These are phyloP conservation scores for Triglochin maritima DNA, from an alignment of 106 monocot species.

Conservation along the genomic window DNA sequence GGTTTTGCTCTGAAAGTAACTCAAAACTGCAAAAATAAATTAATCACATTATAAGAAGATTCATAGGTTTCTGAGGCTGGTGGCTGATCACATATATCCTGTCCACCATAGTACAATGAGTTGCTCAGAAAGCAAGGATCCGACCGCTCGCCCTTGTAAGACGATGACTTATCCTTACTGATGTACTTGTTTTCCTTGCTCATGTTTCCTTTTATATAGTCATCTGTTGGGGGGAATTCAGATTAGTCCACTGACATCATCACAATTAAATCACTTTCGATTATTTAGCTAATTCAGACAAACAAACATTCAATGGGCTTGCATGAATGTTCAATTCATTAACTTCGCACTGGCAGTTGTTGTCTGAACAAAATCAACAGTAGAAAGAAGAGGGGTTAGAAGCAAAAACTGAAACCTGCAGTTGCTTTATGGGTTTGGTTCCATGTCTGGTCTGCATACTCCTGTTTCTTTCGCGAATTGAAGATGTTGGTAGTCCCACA, in stretches of 20 bases:
- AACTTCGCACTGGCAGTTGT: no score
- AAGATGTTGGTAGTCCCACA: slow-evolving; percentile 1
- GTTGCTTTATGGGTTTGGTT: neutral
- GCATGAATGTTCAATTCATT: no score
- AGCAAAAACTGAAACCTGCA: slow-evolving; percentile 2
- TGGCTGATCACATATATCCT: slow-evolving; percentile 17
- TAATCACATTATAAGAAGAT: slow-evolving; percentile 6
- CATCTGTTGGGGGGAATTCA: neutral
- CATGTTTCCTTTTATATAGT: neutral
- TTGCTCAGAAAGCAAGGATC: slow-evolving; percentile 15
- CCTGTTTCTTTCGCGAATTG: slow-evolving; percentile 3
- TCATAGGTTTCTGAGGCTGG: neutral
- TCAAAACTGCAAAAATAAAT: neutral
- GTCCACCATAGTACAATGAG: slow-evolving; percentile 24
- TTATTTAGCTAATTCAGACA: neutral
- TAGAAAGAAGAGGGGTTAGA: no score
- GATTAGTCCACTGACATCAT: neutral
- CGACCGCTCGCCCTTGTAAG: slow-evolving; percentile 7
- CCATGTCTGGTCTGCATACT: slow-evolving; percentile 1
- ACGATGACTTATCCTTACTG: slow-evolving; percentile 1
- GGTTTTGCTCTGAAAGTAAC: neutral
- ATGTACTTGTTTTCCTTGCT: neutral
- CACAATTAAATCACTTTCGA: neutral
- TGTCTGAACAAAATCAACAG: neutral
- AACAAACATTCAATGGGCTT: no score